Base-by-base conservation (phyloP, 2,329 filamentous ascomycete species). In the Lizonia empirigonia region DNA sequence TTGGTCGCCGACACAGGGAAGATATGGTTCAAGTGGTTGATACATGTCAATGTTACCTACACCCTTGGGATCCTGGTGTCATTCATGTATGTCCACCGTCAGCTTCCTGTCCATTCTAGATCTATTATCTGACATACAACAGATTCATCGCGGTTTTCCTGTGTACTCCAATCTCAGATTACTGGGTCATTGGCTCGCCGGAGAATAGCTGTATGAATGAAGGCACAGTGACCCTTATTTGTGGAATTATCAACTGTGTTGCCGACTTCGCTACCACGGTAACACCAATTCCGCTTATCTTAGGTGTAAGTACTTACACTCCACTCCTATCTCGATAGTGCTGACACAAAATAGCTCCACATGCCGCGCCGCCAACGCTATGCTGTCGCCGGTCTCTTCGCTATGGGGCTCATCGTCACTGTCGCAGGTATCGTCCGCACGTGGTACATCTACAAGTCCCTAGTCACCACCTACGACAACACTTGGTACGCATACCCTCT, bases 401-500 rank as follows among this genome's bases (percentile, higher is more conserved):
- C 71, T 15, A 63, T 78, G 7, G 76, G 76, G 4, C 67, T 76
- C 23, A 62, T 77, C 18, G 76, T 78, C 7, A 75, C 74, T 1
- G 64, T 73, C 39, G 75, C 76, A 6, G 77, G 76, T 3, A 59
- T 73, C 7, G 60, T 78, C 20, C 67, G 77, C 13, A 79, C 76
- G 4, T 78, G 73, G 65, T 78, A 60, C 57, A 76, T 77, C 37
- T 78, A 75, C 62, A 68, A 72, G 46, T 70, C 68, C 13, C 56
- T 79, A 5, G 65, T 77, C 5, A 58, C 55, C 2, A 74, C 68
- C 44, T 78, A 74, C 52, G 77, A 79, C 42, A 68, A 71, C 45
- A 77, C 75, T 2, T 79, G 77, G 77, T 74, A 69, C 44, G 67
- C 74, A 4, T 78, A 76, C 63, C 74, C 75, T 5, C 60, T 79